A percentile compares a stretch with the other conserved stretches of the same genome.
phyloP scores from a whole-genome alignment of 352 stramenopile genomes.

The Pythium grandisporangium region DNA sequence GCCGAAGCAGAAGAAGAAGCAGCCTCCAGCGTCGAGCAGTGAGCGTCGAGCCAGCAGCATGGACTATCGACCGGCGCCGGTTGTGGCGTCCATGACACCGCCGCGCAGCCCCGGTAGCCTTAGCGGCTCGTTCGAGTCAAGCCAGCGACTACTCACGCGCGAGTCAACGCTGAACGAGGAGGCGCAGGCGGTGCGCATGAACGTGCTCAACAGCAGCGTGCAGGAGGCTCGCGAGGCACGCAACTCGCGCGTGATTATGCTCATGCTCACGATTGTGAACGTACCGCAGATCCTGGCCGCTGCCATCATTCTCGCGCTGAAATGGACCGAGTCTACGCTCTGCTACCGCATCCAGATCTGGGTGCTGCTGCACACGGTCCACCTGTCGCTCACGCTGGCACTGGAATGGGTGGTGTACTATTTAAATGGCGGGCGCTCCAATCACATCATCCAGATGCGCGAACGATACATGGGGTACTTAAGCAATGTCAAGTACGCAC shows the following conservation, averaged over 20 bases:
- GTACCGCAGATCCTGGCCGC: constrained; percentile 63
- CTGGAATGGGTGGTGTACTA: constrained; percentile 77
- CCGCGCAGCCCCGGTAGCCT: not conserved
- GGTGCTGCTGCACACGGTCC: constrained; percentile 67
- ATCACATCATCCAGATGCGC: constrained; percentile 44
- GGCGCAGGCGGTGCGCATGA: constrained; percentile 70
- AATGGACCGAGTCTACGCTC: constrained; percentile 58
- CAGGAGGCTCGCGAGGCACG: constrained; percentile 70
- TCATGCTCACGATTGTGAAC: constrained; percentile 66
- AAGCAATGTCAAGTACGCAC: constrained; percentile 73
- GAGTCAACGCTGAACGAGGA: constrained; percentile 34
- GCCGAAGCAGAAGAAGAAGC: too few species aligned
- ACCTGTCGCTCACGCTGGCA: constrained; percentile 53
- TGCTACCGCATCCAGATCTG: constrained; percentile 82
- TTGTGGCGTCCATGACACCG: not conserved
- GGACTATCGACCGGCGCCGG: too few species aligned
- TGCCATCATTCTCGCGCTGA: constrained; percentile 42
- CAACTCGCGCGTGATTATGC: constrained; percentile 76
- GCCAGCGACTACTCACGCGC: constrained; percentile 22
- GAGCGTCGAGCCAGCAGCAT: too few species aligned
- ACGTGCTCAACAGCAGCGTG: constrained; percentile 79
- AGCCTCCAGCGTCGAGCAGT: too few species aligned
- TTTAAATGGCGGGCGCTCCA: constrained; percentile 41
- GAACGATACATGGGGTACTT: constrained; percentile 63
- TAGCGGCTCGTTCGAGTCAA: constrained; percentile 8